Evolutionary conservation across 768 basidiomycete species (phyloP).

Genomic region (Candolleomyces efflorescens): DNA sequence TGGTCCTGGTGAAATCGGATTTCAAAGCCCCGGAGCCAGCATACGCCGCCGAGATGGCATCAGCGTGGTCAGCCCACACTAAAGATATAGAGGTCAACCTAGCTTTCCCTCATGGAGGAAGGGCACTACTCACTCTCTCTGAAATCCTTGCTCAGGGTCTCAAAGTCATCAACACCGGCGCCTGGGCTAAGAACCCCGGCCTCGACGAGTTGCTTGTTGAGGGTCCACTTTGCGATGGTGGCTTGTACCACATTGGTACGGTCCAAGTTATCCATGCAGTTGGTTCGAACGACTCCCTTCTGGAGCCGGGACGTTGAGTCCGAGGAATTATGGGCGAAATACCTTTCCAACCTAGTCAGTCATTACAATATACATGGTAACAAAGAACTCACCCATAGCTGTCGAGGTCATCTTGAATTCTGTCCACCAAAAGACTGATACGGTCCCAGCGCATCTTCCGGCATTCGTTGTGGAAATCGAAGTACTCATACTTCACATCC

Average conservation of each 20-base stretch:
- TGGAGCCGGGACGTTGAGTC: conserved; percentile 55
- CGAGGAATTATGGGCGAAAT: conserved; percentile 66
- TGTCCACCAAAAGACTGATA: conserved; percentile 77
- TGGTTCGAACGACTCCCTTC: conserved; percentile 79
- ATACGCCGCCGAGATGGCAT: conserved; percentile 85
- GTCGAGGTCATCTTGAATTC: conserved; percentile 63
- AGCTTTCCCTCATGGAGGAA: not conserved
- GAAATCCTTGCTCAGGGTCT: conserved; percentile 76
- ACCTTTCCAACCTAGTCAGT: conserved; percentile 37
- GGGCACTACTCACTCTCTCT: conserved; percentile 66
- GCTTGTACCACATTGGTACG: conserved; percentile 97
- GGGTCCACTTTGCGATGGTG: conserved; percentile 79
- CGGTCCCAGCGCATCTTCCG: conserved; percentile 94
- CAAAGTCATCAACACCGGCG: conserved; percentile 78
- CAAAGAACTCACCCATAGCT: conserved; percentile 54
- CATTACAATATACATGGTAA: not conserved
- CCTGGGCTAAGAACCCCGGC: conserved; percentile 67
- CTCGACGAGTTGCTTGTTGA: conserved; percentile 72
- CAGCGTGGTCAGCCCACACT: conserved; percentile 99
- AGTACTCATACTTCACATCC: conserved; percentile 84
- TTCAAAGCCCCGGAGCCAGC: conserved; percentile 95
- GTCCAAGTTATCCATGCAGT: conserved; percentile 97
- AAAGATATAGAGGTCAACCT: conserved; percentile 3
- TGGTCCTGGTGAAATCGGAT: conserved; percentile 94
- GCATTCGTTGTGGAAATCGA: conserved; percentile 97